These are phyloP conservation scores for Gaillardinia entomophila DNA, from an alignment of 805 yeast species.

Conservation along the genomic window DNA sequence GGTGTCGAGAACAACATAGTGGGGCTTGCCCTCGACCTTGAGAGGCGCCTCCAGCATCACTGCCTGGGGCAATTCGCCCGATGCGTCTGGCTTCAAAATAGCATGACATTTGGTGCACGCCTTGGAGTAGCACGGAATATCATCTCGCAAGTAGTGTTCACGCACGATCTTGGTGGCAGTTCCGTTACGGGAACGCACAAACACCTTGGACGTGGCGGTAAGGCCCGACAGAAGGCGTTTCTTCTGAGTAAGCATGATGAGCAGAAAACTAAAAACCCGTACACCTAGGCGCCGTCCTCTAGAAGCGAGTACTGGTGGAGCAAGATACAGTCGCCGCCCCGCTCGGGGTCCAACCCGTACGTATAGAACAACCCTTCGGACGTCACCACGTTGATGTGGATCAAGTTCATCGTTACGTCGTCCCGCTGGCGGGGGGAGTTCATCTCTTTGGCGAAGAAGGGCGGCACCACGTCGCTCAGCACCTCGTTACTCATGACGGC, in stretches of 20 bases:
- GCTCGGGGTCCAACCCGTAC: slow-evolving; percentile 74
- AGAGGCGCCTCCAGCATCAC: slow-evolving; percentile 63
- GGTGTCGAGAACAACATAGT: slow-evolving; percentile 82
- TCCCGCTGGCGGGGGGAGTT: slow-evolving; percentile 6
- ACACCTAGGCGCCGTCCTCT: slow-evolving; percentile 13
- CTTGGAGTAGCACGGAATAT: slow-evolving; percentile 84
- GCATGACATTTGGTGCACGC: slow-evolving; percentile 59
- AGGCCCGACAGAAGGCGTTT: slow-evolving; percentile 37
- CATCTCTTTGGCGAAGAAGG: not conserved
- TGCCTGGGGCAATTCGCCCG: slow-evolving; percentile 60
- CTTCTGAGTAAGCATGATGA: slow-evolving; percentile 19
- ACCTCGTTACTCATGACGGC: slow-evolving; percentile 39
- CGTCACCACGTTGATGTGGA: slow-evolving; percentile 66
- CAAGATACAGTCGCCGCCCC: slow-evolving; percentile 90
- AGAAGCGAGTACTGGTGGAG: slow-evolving; percentile 62
- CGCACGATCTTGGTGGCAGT: slow-evolving; percentile 86
- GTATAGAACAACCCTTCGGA: slow-evolving; percentile 76
- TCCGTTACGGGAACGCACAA: slow-evolving; percentile 85
- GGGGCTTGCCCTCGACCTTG: slow-evolving; percentile 51
- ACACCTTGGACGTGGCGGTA: slow-evolving; percentile 80
- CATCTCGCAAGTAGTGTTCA: slow-evolving; percentile 89
- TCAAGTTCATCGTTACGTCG: slow-evolving; percentile 18
- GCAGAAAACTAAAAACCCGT: too few species aligned
- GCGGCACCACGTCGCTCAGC: slow-evolving; percentile 24
- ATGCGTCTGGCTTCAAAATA: slow-evolving; percentile 54